Percentiles rank a stretch among this genome's conserved stretches.
Evolutionary conservation across 176 grass and related monocot species (phyloP).

Genomic region (Thalia dealbata): DNA sequence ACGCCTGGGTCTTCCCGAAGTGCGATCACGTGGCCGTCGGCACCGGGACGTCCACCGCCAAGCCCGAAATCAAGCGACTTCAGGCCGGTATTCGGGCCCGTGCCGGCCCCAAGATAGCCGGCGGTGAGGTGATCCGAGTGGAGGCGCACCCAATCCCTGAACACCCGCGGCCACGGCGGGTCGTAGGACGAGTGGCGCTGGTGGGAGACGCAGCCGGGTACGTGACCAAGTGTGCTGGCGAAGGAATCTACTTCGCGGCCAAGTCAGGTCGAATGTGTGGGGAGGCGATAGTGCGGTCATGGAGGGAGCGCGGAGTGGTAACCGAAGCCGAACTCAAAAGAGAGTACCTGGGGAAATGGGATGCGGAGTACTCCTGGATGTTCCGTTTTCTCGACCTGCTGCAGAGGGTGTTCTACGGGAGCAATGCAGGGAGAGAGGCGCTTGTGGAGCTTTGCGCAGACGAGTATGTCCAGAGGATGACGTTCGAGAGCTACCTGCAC

Average conservation of each 20-base stretch:
- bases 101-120: slow-evolving; percentile 52
- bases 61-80: slow-evolving; percentile 58
- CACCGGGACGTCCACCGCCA: slow-evolving; percentile 58
- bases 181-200: slow-evolving; percentile 64
- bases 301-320: slow-evolving; percentile 49
- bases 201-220: slow-evolving; percentile 91
- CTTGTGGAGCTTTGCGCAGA: slow-evolving; percentile 84
- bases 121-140: slow-evolving; percentile 55
- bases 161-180: slow-evolving; percentile 76
- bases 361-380: slow-evolving; percentile 60
- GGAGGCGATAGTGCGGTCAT: slow-evolving; percentile 59
- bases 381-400: slow-evolving; percentile 83
- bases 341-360: slow-evolving; percentile 75
- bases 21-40: slow-evolving; percentile 96
- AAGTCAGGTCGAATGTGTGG: slow-evolving; percentile 85
- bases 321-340: slow-evolving; percentile 54
- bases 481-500: slow-evolving; percentile 91
- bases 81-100: slow-evolving; percentile 54
- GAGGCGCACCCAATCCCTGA: slow-evolving; percentile 92
- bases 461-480: slow-evolving; percentile 81
- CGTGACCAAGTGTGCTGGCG: slow-evolving; percentile 76
- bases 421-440: slow-evolving; percentile 69
- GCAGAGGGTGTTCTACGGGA: slow-evolving; percentile 71
- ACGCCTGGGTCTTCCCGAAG: slow-evolving; percentile 95
- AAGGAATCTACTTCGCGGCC: slow-evolving; percentile 98